A percentile compares a stretch with the other conserved stretches of the same genome.
Conservation (phyloP, 495 filamentous ascomycete species). For the Hypoxylon cercidicola region DNA sequence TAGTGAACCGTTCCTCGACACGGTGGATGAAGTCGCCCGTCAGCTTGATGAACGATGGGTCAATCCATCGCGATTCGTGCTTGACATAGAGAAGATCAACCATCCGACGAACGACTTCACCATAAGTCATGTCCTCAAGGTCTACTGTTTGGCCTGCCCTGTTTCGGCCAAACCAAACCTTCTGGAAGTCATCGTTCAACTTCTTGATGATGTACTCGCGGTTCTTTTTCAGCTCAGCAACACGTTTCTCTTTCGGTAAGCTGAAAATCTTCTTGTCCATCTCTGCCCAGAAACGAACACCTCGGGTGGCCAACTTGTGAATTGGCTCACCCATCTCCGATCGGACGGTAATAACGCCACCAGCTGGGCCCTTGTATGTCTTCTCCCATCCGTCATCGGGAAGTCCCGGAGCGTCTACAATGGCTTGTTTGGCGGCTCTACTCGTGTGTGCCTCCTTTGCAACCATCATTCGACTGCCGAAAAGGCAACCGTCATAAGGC, state of each 20-base stretch:
- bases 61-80: constrained; percentile 94
- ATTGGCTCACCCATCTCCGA: constrained; percentile 99
- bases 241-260: constrained; percentile 91
- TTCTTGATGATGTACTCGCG: constrained; percentile 96
- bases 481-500: constrained; percentile 91
- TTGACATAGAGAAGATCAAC: constrained; percentile 96
- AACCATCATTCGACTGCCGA: constrained; percentile 93
- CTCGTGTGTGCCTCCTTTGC: constrained; percentile 96
- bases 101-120: constrained; percentile 91
- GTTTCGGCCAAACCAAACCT: constrained; percentile 98
- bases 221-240: constrained; percentile 90
- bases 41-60: constrained; percentile 79
- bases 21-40: constrained; percentile 96
- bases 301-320: constrained; percentile 95
- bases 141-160: constrained; percentile 84
- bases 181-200: constrained; percentile 97
- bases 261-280: constrained; percentile 98
- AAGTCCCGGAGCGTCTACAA: constrained; percentile 87
- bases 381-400: constrained; percentile 94
- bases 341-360: constrained; percentile 94
- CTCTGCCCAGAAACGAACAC: constrained; percentile 95
- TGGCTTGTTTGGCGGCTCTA: constrained; percentile 92
- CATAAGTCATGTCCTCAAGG: constrained; percentile 98
- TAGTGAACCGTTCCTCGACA: constrained; percentile 91
- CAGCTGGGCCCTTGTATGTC: constrained; percentile 91